Percentiles rank a stretch among this genome's conserved stretches.
Conservation (phyloP, 2,329 filamentous ascomycete species). For the Botrytis medusae region DNA sequence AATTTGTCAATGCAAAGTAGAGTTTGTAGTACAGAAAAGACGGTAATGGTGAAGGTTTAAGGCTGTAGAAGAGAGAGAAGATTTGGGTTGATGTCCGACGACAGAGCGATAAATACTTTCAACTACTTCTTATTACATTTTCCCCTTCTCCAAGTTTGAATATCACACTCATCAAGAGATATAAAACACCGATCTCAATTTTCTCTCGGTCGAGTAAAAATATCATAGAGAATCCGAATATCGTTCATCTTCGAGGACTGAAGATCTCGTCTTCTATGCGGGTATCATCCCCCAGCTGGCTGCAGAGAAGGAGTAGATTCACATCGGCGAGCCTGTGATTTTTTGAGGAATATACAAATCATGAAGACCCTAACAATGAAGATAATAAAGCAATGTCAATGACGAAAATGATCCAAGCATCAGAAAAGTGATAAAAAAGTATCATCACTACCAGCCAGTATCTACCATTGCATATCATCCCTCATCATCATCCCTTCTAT, state of each 20-base stretch:
- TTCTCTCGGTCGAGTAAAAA: background rate
- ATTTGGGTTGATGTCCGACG: too few species aligned
- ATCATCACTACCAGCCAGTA: background rate
- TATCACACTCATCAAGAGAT: too few species aligned
- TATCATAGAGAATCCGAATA: background rate
- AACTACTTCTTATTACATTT: background rate
- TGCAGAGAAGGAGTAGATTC: background rate
- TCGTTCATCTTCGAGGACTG: background rate
- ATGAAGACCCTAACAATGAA: background rate
- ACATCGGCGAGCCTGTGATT: background rate
- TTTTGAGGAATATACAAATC: background rate
- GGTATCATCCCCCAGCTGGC: background rate
- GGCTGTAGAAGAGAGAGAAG: background rate
- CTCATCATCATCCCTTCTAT: background rate
- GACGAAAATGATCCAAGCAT: background rate
- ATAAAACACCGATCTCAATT: too few species aligned
- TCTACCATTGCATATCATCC: rapidly evolving
- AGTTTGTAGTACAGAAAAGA: background rate
- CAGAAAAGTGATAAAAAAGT: background rate
- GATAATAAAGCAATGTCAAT: background rate
- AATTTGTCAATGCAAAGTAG: background rate
- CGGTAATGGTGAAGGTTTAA: background rate
- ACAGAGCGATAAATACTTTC: too few species aligned
- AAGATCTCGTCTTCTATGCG: background rate
- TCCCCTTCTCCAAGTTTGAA: too few species aligned